Percentiles rank a stretch among this genome's conserved stretches.
These are phyloP conservation scores for Yarrowia deformans DNA, from an alignment of 805 yeast genomes.

Conservation along the genomic window DNA sequence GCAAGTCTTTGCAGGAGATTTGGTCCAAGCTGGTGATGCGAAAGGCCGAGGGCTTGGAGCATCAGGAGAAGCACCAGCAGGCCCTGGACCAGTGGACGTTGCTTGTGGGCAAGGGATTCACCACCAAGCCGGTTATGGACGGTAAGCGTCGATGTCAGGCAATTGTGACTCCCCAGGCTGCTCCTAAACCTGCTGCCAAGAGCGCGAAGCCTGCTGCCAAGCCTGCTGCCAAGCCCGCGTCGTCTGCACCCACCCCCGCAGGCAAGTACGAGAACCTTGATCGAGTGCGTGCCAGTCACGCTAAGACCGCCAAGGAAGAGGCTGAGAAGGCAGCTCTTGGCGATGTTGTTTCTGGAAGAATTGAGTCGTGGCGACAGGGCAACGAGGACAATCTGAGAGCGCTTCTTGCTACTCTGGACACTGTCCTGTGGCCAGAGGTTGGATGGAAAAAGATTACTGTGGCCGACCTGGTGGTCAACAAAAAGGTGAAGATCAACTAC, in stretches of 20 bases:
- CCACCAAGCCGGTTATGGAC: constrained; percentile 70
- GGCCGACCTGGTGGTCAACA: constrained; percentile 83
- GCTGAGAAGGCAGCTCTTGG: constrained; percentile 65
- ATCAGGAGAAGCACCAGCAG: constrained; percentile 69
- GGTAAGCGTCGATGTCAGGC: constrained; percentile 81
- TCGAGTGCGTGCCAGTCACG: constrained; percentile 59
- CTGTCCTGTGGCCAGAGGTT: constrained; percentile 69
- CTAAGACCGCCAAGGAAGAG: constrained; percentile 58
- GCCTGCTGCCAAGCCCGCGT: constrained; percentile 42
- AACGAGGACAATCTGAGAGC: constrained; percentile 84
- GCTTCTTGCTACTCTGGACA: constrained; percentile 71
- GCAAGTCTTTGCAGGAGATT: constrained; percentile 67
- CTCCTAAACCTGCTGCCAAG: constrained; percentile 44
- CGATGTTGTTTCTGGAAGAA: constrained; percentile 64
- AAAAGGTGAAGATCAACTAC: constrained; percentile 84
- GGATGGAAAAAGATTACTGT: constrained; percentile 72
- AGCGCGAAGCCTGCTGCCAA: constrained; percentile 27
- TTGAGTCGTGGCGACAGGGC: constrained; percentile 72
- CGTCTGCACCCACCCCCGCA: constrained; percentile 45
- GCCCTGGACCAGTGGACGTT: constrained; percentile 68
- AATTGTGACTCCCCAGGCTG: constrained; percentile 55
- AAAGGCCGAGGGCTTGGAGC: constrained; percentile 86
- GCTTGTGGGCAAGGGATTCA: constrained; percentile 72
- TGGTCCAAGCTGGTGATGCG: constrained; percentile 74
- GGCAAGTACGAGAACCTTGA: constrained; percentile 58